phyloP scores from a whole-genome alignment of 2,329 filamentous ascomycete species.

The Botrytis hyacinthi region DNA sequence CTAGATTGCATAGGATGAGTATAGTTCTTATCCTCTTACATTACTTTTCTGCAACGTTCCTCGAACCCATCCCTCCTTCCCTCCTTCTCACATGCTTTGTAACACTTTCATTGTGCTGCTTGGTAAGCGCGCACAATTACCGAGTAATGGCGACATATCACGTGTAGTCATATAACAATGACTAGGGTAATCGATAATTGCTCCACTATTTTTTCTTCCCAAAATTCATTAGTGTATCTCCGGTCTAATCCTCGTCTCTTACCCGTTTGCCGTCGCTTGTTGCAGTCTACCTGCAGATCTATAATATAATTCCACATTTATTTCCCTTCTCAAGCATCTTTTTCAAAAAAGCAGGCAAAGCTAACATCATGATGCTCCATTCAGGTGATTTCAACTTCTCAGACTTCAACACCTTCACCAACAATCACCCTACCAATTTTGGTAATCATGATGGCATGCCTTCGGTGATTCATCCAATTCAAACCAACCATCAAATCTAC shows the following conservation, averaged over 20 bases:
- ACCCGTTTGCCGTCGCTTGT: slow-evolving; percentile 13
- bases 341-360: slow-evolving; percentile 28
- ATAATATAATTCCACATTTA: slow-evolving; percentile 18
- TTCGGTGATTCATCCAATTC: slow-evolving; percentile 26
- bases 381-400: slow-evolving; percentile 38
- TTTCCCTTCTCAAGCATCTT: slow-evolving; percentile 12
- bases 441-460: slow-evolving; percentile 22
- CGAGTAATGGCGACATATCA: slow-evolving; percentile 33
- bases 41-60: slow-evolving; percentile 7
- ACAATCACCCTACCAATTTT: slow-evolving; percentile 25
- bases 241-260: slow-evolving; percentile 12
- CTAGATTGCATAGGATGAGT: background rate
- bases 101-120: background rate
- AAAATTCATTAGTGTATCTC: slow-evolving; percentile 14
- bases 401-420: slow-evolving; percentile 35
- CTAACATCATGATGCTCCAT: slow-evolving; percentile 33
- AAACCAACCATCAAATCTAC: slow-evolving; percentile 26
- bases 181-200: background rate
- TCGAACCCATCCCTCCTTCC: background rate
- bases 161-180: slow-evolving; percentile 27
- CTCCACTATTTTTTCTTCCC: slow-evolving; percentile 12
- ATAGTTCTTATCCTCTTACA: slow-evolving; percentile 16
- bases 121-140: slow-evolving; percentile 21
- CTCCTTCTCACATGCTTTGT: background rate
- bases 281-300: slow-evolving; percentile 12